phyloP scores from a whole-genome alignment of 1,139 yeast genomes.

The Yamadazyma mexicana region DNA sequence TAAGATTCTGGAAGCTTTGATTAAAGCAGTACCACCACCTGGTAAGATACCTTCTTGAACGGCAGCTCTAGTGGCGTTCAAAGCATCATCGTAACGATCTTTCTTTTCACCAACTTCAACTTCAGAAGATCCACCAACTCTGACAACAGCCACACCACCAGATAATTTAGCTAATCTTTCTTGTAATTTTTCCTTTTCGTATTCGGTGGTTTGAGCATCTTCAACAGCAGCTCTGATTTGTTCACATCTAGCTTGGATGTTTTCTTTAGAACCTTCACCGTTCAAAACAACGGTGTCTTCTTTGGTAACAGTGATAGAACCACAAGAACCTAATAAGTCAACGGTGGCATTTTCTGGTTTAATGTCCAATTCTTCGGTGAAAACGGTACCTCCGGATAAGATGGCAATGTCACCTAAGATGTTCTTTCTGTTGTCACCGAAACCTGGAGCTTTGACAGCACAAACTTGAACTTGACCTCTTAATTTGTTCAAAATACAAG shows the following conservation, averaged over 20 bases:
- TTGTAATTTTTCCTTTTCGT: constrained; percentile 96
- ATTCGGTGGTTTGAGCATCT: constrained; percentile 78
- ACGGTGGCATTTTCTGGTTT: constrained; percentile 96
- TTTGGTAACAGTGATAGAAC: constrained; percentile 91
- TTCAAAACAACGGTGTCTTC: constrained; percentile 95
- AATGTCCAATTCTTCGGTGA: constrained; percentile 96
- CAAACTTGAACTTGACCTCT: constrained; percentile 99
- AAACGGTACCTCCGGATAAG: constrained; percentile 95
- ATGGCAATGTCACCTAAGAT: constrained; percentile 96
- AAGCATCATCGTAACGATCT: constrained; percentile 98
- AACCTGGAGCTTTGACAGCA: constrained; percentile 99
- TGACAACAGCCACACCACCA: constrained; percentile 98
- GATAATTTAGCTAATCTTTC: constrained; percentile 98
- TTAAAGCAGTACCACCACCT: constrained; percentile 99
- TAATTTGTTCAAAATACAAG: constrained; percentile 96
- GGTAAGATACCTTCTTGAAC: constrained; percentile 99
- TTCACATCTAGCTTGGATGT: constrained; percentile 88
- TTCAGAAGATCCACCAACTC: constrained; percentile 98
- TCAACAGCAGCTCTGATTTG: constrained; percentile 86
- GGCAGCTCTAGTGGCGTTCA: constrained; percentile 99
- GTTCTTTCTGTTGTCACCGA: constrained; percentile 99
- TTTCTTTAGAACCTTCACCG: constrained; percentile 93
- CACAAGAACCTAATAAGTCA: constrained; percentile 91
- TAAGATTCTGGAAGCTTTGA: constrained; percentile 87
- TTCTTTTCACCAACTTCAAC: constrained; percentile 99